A percentile compares a stretch with the other conserved stretches of the same genome.
Evolutionary conservation across 2,329 filamentous ascomycete species (phyloP).

Genomic region (Davidsoniella virescens): DNA sequence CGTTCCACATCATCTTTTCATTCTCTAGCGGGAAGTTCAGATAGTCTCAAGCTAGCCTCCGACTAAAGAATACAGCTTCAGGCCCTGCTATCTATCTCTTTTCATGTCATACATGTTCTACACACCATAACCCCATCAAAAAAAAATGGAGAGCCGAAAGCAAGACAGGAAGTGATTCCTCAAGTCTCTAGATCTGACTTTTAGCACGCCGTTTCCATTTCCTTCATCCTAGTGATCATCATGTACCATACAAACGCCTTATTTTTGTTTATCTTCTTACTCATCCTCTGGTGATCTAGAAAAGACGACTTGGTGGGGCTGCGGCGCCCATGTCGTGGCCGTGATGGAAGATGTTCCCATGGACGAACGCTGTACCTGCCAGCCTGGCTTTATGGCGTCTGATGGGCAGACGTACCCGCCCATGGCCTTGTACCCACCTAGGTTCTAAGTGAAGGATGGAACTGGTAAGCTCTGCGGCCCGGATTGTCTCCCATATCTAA

Average conservation of each 20-base stretch:
- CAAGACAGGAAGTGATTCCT: too few species aligned
- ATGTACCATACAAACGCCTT: not conserved
- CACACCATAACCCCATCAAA: too few species aligned
- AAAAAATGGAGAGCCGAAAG: too few species aligned
- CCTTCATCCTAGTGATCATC: not conserved
- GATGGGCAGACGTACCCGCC: conserved; percentile 46
- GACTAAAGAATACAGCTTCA: too few species aligned
- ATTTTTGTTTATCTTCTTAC: not conserved
- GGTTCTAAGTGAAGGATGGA: not conserved
- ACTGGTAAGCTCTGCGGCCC: not conserved
- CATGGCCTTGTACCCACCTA: conserved; percentile 29
- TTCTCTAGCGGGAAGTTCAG: too few species aligned
- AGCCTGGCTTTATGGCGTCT: conserved; percentile 43
- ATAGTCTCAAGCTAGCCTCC: too few species aligned
- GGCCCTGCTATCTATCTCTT: too few species aligned
- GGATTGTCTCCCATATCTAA: too few species aligned
- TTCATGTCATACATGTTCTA: too few species aligned
- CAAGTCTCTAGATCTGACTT: too few species aligned
- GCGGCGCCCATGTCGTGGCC: conserved; percentile 41
- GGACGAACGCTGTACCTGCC: conserved; percentile 47
- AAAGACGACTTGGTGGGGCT: conserved; percentile 49
- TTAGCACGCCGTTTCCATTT: not conserved
- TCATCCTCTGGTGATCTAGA: conserved; percentile 21
- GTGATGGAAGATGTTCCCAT: conserved; percentile 46
- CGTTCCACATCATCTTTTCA: too few species aligned